Evolutionary conservation across 2,329 filamentous ascomycete genomes (phyloP), one percentile per base, ranked within the genome.

Genomic region (Niveomyces coronatus): DNA sequence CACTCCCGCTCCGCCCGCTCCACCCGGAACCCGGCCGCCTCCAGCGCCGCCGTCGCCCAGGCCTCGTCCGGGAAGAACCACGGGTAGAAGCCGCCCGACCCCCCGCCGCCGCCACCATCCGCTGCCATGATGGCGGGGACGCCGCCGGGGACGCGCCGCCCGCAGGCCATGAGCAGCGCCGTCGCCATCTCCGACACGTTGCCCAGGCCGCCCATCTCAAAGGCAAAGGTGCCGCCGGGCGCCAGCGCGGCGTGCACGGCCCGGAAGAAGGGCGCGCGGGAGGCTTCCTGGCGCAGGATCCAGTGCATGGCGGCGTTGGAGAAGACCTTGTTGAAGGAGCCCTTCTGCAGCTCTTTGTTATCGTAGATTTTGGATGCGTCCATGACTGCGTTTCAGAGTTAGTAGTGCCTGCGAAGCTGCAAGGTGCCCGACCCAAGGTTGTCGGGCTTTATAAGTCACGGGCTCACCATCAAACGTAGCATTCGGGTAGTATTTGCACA

Each of bases 51-150:
- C 22, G 47, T 55, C 53, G 74, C 68, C 76, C 76, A 81, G 0
- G 46, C 53, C 49, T 78, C 75, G 45, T 79, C 76, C 0, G 80
- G 77, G 53, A 85, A 85, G 56, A 82, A 85, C 81, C 81, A 85
- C 4, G 81, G 80, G 44, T 71, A 70, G 0, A 61, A 64, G 11
- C 63, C 65, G 15, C 61, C n/a, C n/a, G n/a, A n/a, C n/a, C n/a
- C n/a, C n/a, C n/a, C n/a, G n/a, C n/a, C n/a, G n/a, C n/a, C n/a
- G n/a, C n/a, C n/a, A n/a, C n/a, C n/a, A n/a, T n/a, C n/a, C n/a
- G n/a, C n/a, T n/a, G n/a, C 44, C 16, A 17, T 17, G 0, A 72
- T 71, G 9, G 59, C 56, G n/a, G 60, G 49, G 2, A 79, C 46
- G 0, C 71, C 62, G 26, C 31, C 37, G 8, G 37, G 31, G 1